Evolutionary conservation across 169 alveolate species (phyloP).

Genomic region (Babesia microti): DNA sequence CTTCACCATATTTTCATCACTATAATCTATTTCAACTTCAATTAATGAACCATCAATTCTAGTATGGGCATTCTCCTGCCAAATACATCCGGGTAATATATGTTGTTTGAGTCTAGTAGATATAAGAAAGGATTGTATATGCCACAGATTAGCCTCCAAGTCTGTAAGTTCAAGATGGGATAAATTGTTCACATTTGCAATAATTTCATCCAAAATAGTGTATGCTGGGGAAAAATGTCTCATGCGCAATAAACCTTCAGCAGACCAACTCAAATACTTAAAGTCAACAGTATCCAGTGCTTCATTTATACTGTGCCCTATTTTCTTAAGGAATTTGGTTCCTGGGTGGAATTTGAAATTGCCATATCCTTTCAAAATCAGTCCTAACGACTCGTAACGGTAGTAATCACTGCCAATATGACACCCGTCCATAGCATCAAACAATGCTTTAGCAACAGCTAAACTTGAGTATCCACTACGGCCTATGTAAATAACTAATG

Average conservation of each 20-base stretch:
- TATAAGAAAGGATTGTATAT: constrained; percentile 53
- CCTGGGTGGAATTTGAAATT: constrained; percentile 52
- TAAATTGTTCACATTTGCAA: constrained; percentile 36
- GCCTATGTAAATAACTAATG: constrained; percentile 7
- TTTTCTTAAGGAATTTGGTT: constrained; percentile 17
- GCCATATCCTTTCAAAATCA: constrained; percentile 52
- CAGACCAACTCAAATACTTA: constrained; percentile 59
- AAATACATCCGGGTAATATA: constrained; percentile 1
- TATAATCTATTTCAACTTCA: constrained; percentile 4
- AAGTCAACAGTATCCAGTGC: constrained; percentile 45
- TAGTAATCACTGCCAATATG: constrained; percentile 47
- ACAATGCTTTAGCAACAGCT: constrained; percentile 40
- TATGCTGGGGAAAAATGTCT: constrained; percentile 44
- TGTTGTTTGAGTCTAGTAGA: constrained; percentile 8
- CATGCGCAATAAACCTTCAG: constrained; percentile 50
- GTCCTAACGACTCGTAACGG: constrained; percentile 49
- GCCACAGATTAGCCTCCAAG: constrained; percentile 47
- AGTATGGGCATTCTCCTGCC: constrained; percentile 5
- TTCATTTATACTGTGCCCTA: constrained; percentile 42
- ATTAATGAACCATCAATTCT: background rate
- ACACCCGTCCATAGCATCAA: constrained; percentile 25
- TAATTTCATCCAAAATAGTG: constrained; percentile 47
- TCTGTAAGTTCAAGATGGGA: constrained; percentile 57
- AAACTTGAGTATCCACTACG: constrained; percentile 54
- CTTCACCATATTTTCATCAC: constrained; percentile 12